phyloP scores from a whole-genome alignment of 1,139 yeast genomes.

The Pichia terricola region DNA sequence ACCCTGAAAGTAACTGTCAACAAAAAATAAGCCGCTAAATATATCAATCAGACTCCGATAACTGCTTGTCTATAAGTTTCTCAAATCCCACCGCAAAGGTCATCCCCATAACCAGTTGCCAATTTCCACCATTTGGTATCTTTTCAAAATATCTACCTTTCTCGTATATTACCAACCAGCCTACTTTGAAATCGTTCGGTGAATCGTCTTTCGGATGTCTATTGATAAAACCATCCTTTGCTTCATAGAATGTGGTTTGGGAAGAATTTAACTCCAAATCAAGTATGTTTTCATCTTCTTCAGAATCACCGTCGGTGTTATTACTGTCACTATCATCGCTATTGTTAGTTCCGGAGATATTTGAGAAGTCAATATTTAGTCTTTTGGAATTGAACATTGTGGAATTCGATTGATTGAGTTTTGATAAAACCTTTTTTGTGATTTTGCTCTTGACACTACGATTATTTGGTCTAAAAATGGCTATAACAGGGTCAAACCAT shows the following conservation, averaged over 20 bases:
- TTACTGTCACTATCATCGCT: conserved; percentile 6
- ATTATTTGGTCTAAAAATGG: conserved; percentile 47
- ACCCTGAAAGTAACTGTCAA: too few relatives aligned
- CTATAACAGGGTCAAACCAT: conserved; percentile 32
- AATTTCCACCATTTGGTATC: conserved; percentile 32
- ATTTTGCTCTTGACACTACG: conserved; percentile 34
- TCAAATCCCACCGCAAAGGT: conserved; percentile 48
- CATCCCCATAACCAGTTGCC: conserved; percentile 45
- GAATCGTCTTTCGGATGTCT: conserved; percentile 46
- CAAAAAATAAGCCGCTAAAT: too few relatives aligned
- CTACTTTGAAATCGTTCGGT: conserved; percentile 49
- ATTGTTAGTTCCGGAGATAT: neutral
- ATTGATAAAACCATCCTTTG: conserved; percentile 48
- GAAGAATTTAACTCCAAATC: conserved; percentile 1
- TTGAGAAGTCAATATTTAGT: conserved; percentile 9
- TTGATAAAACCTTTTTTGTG: conserved; percentile 25
- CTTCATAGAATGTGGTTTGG: conserved; percentile 29
- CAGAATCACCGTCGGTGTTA: conserved; percentile 8
- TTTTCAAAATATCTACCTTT: conserved; percentile 24
- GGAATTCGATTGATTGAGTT: conserved; percentile 5
- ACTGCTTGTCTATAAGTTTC: conserved; percentile 20
- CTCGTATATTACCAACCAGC: conserved; percentile 57
- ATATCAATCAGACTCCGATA: too few relatives aligned
- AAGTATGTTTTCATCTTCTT: conserved; percentile 14
- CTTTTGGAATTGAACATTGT: conserved; percentile 8